Base-by-base conservation (phyloP, 2,329 filamentous ascomycete species). In the Stromatinia cepivora region DNA sequence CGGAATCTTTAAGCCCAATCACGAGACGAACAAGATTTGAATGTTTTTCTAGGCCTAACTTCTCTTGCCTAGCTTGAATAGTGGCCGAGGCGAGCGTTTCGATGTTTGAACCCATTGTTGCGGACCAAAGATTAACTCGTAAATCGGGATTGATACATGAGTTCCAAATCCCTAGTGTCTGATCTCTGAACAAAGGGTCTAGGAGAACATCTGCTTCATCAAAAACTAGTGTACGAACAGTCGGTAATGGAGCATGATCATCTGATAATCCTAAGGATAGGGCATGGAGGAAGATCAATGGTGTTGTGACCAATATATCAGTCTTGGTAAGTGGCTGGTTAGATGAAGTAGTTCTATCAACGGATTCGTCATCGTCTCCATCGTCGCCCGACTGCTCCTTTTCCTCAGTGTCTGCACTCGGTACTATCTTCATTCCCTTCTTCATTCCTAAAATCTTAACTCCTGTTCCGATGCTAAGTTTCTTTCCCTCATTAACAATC, bases 191-290 rank as follows among this genome's bases (percentile, higher is more conserved):
- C 7, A 97, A 84, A 22, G 92, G 90, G 76, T 98, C 94, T 15
- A 99, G 86, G 8, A 99, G 89, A 20, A 98, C 93, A 79, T 99
- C 95, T 0, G 93, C 95, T 83, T 99, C 95, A 77, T 99, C 95
- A 3, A 99, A 84, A 48, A 98, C 86, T 25, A 99, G 82, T 64
- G 88, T 88, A 57, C 85, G 85, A 6, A 97, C 89, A 0, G 87
- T 85, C 0, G 92, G 87, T 7, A 97, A 80, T 7, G 84, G 81
- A 45, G 82, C 80, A 76, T 83, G 66, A 71, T 80, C 78, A 17
- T 71, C 71, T 13, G 74, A 65, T 74, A 81, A 77, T 67, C 81
- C 81, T 31, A 81, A 82, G 13, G 84, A 82, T 9, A 97, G 81
- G 4, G 92, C 88, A 77, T 95, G 92, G 39, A 94, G 85, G 4